phyloP scores from a whole-genome alignment of 768 basidiomycete genomes.

The Asterophora lycoperdoides region DNA sequence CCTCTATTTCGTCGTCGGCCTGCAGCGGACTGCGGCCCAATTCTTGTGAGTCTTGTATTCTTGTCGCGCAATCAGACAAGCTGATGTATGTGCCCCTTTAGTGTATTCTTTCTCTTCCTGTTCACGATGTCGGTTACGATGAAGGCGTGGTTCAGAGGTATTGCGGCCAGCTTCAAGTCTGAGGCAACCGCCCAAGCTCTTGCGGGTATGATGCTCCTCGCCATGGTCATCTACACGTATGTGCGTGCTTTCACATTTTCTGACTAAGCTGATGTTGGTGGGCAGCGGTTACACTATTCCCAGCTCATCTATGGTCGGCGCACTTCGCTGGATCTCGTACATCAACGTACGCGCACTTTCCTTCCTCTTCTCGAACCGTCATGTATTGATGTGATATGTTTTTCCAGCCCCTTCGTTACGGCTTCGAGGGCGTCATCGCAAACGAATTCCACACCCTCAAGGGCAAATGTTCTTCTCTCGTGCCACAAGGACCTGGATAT shows the following conservation, averaged over 20 bases:
- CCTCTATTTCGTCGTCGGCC: constrained; percentile 58
- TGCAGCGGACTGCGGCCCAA: constrained; percentile 51
- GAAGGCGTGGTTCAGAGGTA: constrained; percentile 70
- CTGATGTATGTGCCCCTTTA: constrained; percentile 18
- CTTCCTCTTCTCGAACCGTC: background rate
- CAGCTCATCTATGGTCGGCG: constrained; percentile 60
- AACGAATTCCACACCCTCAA: constrained; percentile 79
- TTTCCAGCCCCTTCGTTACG: constrained; percentile 61
- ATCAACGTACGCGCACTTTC: constrained; percentile 42
- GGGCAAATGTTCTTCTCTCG: constrained; percentile 54
- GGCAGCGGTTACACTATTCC: constrained; percentile 55
- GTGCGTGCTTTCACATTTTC: constrained; percentile 21
- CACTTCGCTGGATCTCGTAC: constrained; percentile 63
- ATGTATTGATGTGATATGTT: constrained; percentile 9
- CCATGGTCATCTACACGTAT: constrained; percentile 52
- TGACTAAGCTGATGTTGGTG: background rate
- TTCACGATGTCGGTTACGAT: constrained; percentile 57
- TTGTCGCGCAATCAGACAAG: background rate
- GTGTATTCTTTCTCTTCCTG: constrained; percentile 57
- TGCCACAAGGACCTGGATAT: constrained; percentile 62
- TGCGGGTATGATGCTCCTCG: constrained; percentile 39
- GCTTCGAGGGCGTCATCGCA: constrained; percentile 69
- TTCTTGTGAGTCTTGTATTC: constrained; percentile 54
- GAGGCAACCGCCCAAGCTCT: constrained; percentile 62
- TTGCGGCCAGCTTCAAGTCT: constrained; percentile 56